phyloP scores from a whole-genome alignment of 2,329 filamentous ascomycete species.

The Penicillium decumbens region DNA sequence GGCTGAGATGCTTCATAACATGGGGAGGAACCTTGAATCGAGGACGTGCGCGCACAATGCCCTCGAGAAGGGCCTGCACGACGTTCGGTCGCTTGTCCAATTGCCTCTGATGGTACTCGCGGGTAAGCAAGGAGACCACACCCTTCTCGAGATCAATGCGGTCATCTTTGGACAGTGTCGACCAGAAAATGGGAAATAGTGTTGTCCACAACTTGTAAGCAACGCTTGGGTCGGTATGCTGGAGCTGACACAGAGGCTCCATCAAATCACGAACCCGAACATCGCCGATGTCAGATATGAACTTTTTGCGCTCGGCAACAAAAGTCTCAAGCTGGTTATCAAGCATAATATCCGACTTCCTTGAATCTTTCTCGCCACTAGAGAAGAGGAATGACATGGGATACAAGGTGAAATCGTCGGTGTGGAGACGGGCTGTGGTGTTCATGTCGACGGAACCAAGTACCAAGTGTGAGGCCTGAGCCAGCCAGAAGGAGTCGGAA shows the following conservation, averaged over 20 bases:
- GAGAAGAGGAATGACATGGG: slow-evolving; percentile 69
- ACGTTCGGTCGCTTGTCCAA: slow-evolving; percentile 95
- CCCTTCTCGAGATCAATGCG: slow-evolving; percentile 85
- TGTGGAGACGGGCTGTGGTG: slow-evolving; percentile 68
- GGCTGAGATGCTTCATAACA: slow-evolving; percentile 89
- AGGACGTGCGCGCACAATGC: slow-evolving; percentile 76
- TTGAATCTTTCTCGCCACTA: slow-evolving; percentile 65
- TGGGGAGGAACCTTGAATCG: slow-evolving; percentile 91
- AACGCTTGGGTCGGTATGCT: slow-evolving; percentile 77
- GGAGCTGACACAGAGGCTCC: slow-evolving; percentile 84
- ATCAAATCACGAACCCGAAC: slow-evolving; percentile 84
- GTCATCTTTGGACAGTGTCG: slow-evolving; percentile 79
- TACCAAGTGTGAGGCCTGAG: slow-evolving; percentile 88
- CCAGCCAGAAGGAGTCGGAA: slow-evolving; percentile 91
- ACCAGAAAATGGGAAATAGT: slow-evolving; percentile 92
- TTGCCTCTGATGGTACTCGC: slow-evolving; percentile 91
- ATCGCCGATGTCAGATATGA: slow-evolving; percentile 76
- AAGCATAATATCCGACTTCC: slow-evolving; percentile 61
- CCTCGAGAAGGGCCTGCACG: slow-evolving; percentile 84
- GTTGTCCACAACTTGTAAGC: slow-evolving; percentile 87
- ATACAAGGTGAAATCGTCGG: slow-evolving; percentile 76
- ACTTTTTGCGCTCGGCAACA: slow-evolving; percentile 73
- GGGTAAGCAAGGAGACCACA: slow-evolving; percentile 82
- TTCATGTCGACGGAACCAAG: slow-evolving; percentile 87
- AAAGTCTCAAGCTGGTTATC: slow-evolving; percentile 80